Percentiles rank a stretch among this genome's conserved stretches.
Evolutionary conservation across 1,284 basidiomycete genomes (phyloP).

Genomic region (Leccinum cinnamomeum): DNA sequence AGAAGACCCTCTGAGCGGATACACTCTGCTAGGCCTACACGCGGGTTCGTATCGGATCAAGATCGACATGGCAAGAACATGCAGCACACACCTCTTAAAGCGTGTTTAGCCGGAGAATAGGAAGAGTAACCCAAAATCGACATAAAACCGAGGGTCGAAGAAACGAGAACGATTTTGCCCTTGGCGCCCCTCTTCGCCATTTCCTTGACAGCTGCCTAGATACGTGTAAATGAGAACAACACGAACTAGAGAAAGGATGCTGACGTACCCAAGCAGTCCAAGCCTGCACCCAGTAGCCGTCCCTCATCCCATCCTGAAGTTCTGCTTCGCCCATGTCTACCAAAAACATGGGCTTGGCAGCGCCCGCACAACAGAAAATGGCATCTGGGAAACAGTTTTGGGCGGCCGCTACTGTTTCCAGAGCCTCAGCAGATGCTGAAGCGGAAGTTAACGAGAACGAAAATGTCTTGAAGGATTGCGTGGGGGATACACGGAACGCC

Average conservation of each 20-base stretch:
- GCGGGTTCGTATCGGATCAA: background rate
- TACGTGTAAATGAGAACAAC: background rate
- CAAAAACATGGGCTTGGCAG: constrained; percentile 58
- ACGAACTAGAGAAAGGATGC: background rate
- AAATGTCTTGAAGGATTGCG: constrained; percentile 51
- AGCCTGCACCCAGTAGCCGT: constrained; percentile 70
- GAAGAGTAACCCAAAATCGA: constrained; percentile 82
- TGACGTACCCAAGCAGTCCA: constrained; percentile 71
- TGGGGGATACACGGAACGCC: constrained; percentile 40
- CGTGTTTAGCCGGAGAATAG: constrained; percentile 90
- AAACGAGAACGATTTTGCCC: constrained; percentile 79
- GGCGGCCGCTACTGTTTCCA: constrained; percentile 46
- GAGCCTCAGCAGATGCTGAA: constrained; percentile 46
- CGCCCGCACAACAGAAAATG: constrained; percentile 71
- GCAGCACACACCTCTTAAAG: constrained; percentile 68
- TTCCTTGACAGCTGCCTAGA: constrained; percentile 65
- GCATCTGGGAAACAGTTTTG: constrained; percentile 59
- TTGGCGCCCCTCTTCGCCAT: constrained; percentile 64
- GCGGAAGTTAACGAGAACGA: constrained; percentile 53
- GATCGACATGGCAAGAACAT: background rate
- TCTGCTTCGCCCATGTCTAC: constrained; percentile 56
- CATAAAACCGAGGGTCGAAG: constrained; percentile 82
- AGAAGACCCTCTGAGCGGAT: constrained; percentile 82
- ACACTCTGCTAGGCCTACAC: constrained; percentile 79
- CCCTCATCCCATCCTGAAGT: constrained; percentile 54